A percentile compares a stretch with the other conserved stretches of the same genome.
phyloP scores from a whole-genome alignment of 2,329 filamentous ascomycete species.

The Fusarium foetens region DNA sequence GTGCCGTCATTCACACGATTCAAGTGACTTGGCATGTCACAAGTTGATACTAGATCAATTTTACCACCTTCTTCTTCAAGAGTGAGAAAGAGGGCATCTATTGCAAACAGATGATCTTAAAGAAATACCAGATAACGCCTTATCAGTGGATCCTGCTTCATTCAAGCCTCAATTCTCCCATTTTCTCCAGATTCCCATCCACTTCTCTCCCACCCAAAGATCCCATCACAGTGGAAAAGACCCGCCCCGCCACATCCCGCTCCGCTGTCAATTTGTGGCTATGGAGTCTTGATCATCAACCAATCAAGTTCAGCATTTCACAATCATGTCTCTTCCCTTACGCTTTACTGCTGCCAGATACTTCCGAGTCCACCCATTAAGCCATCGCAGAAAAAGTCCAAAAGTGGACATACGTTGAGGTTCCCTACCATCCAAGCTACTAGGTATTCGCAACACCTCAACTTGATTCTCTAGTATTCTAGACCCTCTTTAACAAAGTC shows the following conservation, averaged over 20 bases:
- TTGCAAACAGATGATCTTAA: not conserved
- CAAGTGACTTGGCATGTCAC: constrained; percentile 37
- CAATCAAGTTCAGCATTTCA: constrained; percentile 19
- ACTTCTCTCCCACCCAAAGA: not conserved
- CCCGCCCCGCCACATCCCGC: constrained; percentile 42
- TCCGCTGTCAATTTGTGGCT: constrained; percentile 38
- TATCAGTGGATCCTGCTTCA: constrained; percentile 24
- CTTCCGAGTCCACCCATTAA: constrained; percentile 42
- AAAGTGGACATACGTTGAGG: constrained; percentile 33
- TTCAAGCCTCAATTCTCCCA: not conserved
- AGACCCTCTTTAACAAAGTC: not conserved
- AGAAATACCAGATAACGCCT: not conserved
- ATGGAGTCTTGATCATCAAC: not conserved
- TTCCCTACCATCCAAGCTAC: constrained; percentile 7
- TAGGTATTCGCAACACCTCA: constrained; percentile 1
- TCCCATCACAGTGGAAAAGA: constrained; percentile 22
- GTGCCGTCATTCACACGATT: constrained; percentile 19
- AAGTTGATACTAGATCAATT: constrained; percentile 2
- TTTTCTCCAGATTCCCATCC: constrained; percentile 17
- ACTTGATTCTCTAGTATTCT: constrained; percentile 3
- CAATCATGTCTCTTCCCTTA: constrained; percentile 10
- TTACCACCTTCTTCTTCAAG: constrained; percentile 12
- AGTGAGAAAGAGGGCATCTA: not conserved
- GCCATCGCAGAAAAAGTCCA: constrained; percentile 29
- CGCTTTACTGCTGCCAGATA: constrained; percentile 12